Evolutionary conservation across 2,329 filamentous ascomycete genomes (phyloP), one percentile per base, ranked within the genome.

Genomic region (Pseudogymnoascus sp.): DNA sequence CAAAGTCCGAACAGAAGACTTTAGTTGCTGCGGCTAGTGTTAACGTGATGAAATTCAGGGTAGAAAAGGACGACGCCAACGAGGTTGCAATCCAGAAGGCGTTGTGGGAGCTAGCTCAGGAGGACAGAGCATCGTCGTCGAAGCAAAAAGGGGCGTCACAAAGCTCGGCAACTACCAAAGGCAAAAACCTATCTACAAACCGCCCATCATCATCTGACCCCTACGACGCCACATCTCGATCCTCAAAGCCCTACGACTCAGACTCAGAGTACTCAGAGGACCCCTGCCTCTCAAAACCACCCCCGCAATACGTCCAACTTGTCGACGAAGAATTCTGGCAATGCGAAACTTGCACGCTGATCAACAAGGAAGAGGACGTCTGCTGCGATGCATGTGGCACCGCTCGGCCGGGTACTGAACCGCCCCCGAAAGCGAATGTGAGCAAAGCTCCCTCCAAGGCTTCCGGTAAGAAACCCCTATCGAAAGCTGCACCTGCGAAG

Each of bases 41-140:
- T 61, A 88, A 88, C 65, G 90, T 91, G 0, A 93, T 95, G 76
- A 83, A 82, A 63, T 97, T 92, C 0, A 84, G 89, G 69, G 91
- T 90, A 0, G 90, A 95, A 66, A 89, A 95, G 71, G 91, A 96
- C 61, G 87, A 92, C 67, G 92, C 91, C 3, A 95, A 96, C 68
- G 90, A 96, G 61, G 81, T 84, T 22, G 92, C 92, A 4, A 96
- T 96, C 63, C 86, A 91, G 60, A 86, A 92, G 69, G 92, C 92
- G 0, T 78, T 95, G 33, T 92, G 90, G 77, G 92, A 97, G 69
- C 78, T 96, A 16, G 87, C 94, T 25, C 88, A 95, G 70, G 86
- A 96, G 70, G 92, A 96, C 64, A 83, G 88, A 63, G 72, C 72
- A 18, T 82, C 86, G 65, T 74, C 78, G 66, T 67, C 70, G 57